phyloP scores from a whole-genome alignment of 2,329 filamentous ascomycete genomes.

The Cryphonectria japonica region DNA sequence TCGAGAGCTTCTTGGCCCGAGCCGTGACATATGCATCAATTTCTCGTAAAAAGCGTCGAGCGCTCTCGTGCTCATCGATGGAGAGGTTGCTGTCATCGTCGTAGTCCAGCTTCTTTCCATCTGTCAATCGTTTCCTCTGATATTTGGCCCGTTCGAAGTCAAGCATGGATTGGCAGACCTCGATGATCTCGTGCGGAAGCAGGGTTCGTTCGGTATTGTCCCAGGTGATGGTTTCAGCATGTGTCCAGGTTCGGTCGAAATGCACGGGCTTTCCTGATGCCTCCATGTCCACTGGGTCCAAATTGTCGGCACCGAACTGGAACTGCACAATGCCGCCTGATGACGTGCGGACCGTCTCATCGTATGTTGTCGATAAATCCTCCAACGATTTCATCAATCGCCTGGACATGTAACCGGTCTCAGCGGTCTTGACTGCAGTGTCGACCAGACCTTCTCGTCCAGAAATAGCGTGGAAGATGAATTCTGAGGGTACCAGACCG shows the following conservation, averaged over 20 bases:
- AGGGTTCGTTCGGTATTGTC: slow-evolving; percentile 75
- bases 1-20: slow-evolving; percentile 64
- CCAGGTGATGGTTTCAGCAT: slow-evolving; percentile 77
- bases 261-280: slow-evolving; percentile 89
- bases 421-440: slow-evolving; percentile 97
- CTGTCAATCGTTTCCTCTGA: slow-evolving; percentile 62
- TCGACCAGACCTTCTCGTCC: slow-evolving; percentile 98
- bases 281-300: slow-evolving; percentile 98
- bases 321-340: slow-evolving; percentile 91
- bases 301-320: slow-evolving; percentile 92
- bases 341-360: slow-evolving; percentile 92
- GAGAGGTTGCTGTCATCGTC: slow-evolving; percentile 69
- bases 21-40: slow-evolving; percentile 72
- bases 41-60: slow-evolving; percentile 77
- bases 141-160: slow-evolving; percentile 69
- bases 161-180: slow-evolving; percentile 70
- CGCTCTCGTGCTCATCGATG: slow-evolving; percentile 81
- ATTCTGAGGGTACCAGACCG: slow-evolving; percentile 86
- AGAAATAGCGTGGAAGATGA: slow-evolving; percentile 97
- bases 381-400: slow-evolving; percentile 97
- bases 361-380: slow-evolving; percentile 90
- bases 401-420: slow-evolving; percentile 99
- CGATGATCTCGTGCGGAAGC: slow-evolving; percentile 72
- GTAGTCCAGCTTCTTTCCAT: slow-evolving; percentile 67
- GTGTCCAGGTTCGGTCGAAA: slow-evolving; percentile 88